Base-by-base conservation (phyloP, 257 asterid genomes). In the Euphrasia confusa region DNA sequence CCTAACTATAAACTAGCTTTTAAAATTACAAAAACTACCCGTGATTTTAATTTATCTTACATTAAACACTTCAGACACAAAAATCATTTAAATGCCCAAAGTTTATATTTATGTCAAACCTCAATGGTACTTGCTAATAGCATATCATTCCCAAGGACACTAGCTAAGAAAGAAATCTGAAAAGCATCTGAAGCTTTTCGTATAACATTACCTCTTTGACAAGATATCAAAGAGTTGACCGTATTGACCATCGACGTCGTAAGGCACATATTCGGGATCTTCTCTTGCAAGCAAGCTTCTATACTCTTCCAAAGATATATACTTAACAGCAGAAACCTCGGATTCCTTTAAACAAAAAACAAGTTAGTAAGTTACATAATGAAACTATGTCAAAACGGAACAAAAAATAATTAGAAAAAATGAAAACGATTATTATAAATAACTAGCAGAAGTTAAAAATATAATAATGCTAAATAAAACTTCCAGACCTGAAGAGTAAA, bases 241-340 rank as follows among this genome's bases (percentile, higher is more conserved):
- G 58, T 89, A 93, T 75, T 66, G 77, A 56, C 78, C 86, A 77
- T 79, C 70, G 71, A 85, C 80, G 76, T 89, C 94, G 74, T 93
- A 93, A 33, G 94, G 94, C 72, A 83, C 97, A 58, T 74, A 84
- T 7, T 77, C 71, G 61, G 97, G 87, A 77, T 89, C 97, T 75
- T 79, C 85, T 64, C 84, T 80, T 42, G 74, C 84, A 65, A 93
- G 94, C 75, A 84, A 78, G 65, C 84, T 73, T 79, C 77, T 83
- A 32, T 93, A 93, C 72, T 89, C 90, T 75, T 89, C 88, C 42
- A 74, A 44, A 18, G 86, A 76, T 71, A 87, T 69, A 77, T 89
- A 93, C 75, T 93, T 93, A 56, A 93, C 97, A 48, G 95, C 95
- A 71, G 97, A 89, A 72, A 93, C 99, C 76, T 93, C 99, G 66